Evolutionary conservation across 2,329 filamentous ascomycete species (phyloP).

Genomic region (Claviceps spartinae): DNA sequence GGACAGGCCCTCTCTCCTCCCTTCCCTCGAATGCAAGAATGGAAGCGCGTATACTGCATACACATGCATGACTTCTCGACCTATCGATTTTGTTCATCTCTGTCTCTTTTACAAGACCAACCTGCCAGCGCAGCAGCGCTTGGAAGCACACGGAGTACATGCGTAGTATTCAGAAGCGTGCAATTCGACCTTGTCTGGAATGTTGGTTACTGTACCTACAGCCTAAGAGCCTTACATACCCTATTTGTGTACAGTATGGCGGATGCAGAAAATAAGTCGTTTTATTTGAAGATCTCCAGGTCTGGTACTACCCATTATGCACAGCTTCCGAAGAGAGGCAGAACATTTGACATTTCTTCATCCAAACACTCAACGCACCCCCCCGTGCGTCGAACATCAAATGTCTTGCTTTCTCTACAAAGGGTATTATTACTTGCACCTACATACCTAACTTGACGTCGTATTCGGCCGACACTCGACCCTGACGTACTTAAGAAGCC

Average conservation of each 20-base stretch:
- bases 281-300: neutral
- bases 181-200: constrained; percentile 2
- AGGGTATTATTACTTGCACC: neutral
- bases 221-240: neutral
- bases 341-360: constrained; percentile 1
- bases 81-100: neutral
- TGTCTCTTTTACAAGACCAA: constrained; percentile 1
- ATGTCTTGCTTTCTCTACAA: neutral
- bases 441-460: no score
- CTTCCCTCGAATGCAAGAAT: no score
- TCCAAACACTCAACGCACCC: neutral
- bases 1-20: no score
- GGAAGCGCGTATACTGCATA: no score
- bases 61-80: no score
- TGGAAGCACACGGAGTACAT: neutral
- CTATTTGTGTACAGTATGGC: constrained; percentile 1
- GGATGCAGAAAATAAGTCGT: neutral
- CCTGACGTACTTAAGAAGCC: neutral
- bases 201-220: neutral
- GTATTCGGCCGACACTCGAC: neutral
- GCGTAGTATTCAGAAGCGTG: neutral
- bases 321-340: constrained; percentile 1
- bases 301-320: neutral
- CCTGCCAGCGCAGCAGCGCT: neutral
- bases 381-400: neutral